Conservation (phyloP, 139 green algal genomes). For the Yamagishiella unicocca region DNA sequence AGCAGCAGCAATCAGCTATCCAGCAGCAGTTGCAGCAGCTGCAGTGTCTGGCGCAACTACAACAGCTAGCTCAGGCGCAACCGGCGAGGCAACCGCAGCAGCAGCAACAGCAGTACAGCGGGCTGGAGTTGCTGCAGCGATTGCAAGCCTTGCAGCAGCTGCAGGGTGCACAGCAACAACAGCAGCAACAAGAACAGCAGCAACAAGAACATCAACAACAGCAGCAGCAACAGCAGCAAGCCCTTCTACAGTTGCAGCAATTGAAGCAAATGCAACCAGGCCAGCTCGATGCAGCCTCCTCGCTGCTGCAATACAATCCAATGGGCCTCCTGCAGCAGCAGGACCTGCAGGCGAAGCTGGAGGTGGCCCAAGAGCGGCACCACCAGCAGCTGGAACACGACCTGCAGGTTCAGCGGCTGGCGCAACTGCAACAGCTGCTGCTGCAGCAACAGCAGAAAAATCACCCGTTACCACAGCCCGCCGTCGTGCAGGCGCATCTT, state of each 20-base stretch:
- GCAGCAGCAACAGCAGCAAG: constrained; percentile 4
- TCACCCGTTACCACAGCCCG: too few species aligned
- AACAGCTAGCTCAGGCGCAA: neutral
- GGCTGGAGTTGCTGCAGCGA: neutral
- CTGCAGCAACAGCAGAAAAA: constrained; percentile 21
- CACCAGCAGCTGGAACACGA: neutral
- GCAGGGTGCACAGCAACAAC: constrained; percentile 19
- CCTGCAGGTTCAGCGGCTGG: neutral
- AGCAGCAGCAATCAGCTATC: neutral
- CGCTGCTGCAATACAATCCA: neutral
- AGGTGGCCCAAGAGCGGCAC: neutral
- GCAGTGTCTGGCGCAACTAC: neutral
- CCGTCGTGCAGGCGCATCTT: too few species aligned
- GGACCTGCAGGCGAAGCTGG: neutral
- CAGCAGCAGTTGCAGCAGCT: constrained; percentile 5
- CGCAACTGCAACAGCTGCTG: neutral
- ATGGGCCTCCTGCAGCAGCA: neutral
- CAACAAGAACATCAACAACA: constrained; percentile 16
- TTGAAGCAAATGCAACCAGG: neutral
- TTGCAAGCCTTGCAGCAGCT: constrained; percentile 27
- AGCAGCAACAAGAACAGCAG: neutral
- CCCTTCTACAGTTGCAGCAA: too few species aligned
- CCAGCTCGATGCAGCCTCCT: neutral
- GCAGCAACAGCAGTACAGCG: constrained; percentile 7
- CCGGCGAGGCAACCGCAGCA: neutral